phyloP scores from a whole-genome alignment of 2,329 filamentous ascomycete genomes.

The Amesomyces nigricolor region DNA sequence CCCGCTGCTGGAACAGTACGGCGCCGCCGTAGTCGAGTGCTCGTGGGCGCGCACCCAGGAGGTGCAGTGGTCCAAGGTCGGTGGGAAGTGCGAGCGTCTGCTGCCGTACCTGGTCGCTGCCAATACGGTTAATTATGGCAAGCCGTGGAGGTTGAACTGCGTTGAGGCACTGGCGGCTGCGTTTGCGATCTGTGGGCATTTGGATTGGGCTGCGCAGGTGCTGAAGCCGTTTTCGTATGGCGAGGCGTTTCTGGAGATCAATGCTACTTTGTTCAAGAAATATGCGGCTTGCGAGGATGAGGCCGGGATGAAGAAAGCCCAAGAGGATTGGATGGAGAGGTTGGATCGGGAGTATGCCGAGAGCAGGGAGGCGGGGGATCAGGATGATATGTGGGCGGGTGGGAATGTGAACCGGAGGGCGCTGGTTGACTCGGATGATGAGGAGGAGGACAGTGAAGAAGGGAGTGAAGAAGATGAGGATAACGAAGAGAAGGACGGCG shows the following conservation, averaged over 20 bases:
- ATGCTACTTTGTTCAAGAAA: slow-evolving; percentile 69
- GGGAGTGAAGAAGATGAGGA: slow-evolving; percentile 44
- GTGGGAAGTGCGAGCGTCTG: slow-evolving; percentile 85
- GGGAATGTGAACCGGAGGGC: slow-evolving; percentile 75
- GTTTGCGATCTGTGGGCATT: slow-evolving; percentile 86
- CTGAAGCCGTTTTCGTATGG: slow-evolving; percentile 86
- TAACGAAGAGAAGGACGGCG: slow-evolving; percentile 39
- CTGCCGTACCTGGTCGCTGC: slow-evolving; percentile 94
- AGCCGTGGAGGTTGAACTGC: slow-evolving; percentile 91
- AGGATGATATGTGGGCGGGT: slow-evolving; percentile 79
- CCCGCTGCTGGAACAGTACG: slow-evolving; percentile 76
- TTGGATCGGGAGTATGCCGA: slow-evolving; percentile 86
- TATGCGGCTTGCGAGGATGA: slow-evolving; percentile 83
- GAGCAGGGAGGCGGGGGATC: slow-evolving; percentile 61
- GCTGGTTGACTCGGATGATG: slow-evolving; percentile 50
- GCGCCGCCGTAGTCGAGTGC: slow-evolving; percentile 93
- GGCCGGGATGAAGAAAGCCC: slow-evolving; percentile 73
- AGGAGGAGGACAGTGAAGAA: slow-evolving; percentile 38
- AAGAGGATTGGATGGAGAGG: slow-evolving; percentile 83
- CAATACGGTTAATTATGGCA: slow-evolving; percentile 95
- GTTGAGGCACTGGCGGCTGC: slow-evolving; percentile 90
- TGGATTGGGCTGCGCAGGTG: slow-evolving; percentile 83
- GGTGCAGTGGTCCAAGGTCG: slow-evolving; percentile 85
- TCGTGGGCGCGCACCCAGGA: slow-evolving; percentile 92
- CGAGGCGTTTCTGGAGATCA: slow-evolving; percentile 83